These are phyloP conservation scores for Barnettozyma hawaiiensis DNA, from an alignment of 1,139 yeast genomes.

Conservation along the genomic window DNA sequence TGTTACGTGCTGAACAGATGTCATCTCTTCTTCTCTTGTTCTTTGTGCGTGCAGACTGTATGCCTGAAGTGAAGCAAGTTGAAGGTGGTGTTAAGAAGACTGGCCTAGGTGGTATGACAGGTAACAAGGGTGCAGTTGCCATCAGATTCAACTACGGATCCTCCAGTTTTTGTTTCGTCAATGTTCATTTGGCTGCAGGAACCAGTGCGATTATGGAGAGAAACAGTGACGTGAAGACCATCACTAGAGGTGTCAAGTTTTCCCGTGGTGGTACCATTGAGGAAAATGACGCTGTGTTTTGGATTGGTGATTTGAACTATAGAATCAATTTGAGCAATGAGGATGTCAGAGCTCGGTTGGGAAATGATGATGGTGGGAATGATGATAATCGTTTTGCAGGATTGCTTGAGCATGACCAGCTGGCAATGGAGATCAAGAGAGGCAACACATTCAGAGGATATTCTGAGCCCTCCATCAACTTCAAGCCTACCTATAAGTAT, in stretches of 20 bases:
- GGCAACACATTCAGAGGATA: conserved; percentile 72
- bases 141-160: conserved; percentile 74
- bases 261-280: conserved; percentile 46
- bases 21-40: conserved; percentile 75
- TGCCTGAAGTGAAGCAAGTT: conserved; percentile 53
- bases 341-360: conserved; percentile 49
- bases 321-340: conserved; percentile 68
- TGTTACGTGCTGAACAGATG: conserved; percentile 80
- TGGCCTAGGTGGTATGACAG: conserved; percentile 91
- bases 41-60: conserved; percentile 53
- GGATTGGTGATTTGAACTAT: conserved; percentile 93
- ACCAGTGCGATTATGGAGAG: conserved; percentile 71
- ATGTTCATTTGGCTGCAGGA: conserved; percentile 94
- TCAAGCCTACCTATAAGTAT: conserved; percentile 88
- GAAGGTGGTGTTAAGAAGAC: conserved; percentile 84
- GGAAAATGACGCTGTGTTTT: conserved; percentile 83
- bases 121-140: conserved; percentile 93
- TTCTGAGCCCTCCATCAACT: conserved; percentile 68
- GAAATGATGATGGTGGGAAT: conserved; percentile 44
- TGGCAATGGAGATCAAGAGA: conserved; percentile 61
- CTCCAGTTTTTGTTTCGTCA: conserved; percentile 70
- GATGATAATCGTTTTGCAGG: too few relatives aligned
- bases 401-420: conserved; percentile 70
- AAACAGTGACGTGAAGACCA: conserved; percentile 71
- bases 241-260: conserved; percentile 40